A percentile compares a stretch with the other conserved stretches of the same genome.
These are phyloP conservation scores for Aspergillus hiratsukae DNA, from an alignment of 2,329 filamentous ascomycete genomes.

Conservation along the genomic window DNA sequence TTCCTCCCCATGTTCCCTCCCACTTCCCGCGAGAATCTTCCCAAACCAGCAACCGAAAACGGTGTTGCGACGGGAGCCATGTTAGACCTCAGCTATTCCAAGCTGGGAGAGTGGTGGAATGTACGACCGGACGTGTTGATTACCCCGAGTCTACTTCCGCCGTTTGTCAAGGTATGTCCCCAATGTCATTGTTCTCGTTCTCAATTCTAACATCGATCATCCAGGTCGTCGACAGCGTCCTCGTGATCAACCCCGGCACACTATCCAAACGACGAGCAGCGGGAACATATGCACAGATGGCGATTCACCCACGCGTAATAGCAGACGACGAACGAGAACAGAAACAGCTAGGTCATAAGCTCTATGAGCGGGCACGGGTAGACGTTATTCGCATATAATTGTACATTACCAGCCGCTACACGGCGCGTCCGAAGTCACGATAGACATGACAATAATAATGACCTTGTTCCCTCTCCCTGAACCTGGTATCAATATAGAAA, in stretches of 20 bases:
- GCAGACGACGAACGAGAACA: conserved; percentile 55
- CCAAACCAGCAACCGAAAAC: conserved; percentile 59
- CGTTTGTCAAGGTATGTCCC: conserved; percentile 74
- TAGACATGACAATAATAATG: background rate
- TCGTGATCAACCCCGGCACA: conserved; percentile 86
- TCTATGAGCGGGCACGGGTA: conserved; percentile 79
- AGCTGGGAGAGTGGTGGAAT: conserved; percentile 85
- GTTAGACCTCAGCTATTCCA: conserved; percentile 78
- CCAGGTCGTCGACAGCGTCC: conserved; percentile 83
- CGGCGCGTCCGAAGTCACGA: background rate
- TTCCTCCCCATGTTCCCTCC: conserved; percentile 89
- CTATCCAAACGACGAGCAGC: conserved; percentile 78
- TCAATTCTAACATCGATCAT: conserved; percentile 1
- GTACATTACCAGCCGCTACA: background rate
- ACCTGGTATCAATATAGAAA: background rate
- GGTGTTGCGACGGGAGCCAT: conserved; percentile 66
- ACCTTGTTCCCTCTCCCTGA: background rate
- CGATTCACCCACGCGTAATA: conserved; percentile 61
- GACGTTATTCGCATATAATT: conserved; percentile 75
- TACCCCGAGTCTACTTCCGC: conserved; percentile 73
- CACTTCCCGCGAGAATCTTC: conserved; percentile 61
- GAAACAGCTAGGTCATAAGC: conserved; percentile 63
- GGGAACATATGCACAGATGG: conserved; percentile 80
- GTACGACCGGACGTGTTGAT: conserved; percentile 81
- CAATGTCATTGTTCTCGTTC: background rate